Evolutionary conservation across 805 yeast genomes (phyloP).

Genomic region (Saccharomycopsis sp.): DNA sequence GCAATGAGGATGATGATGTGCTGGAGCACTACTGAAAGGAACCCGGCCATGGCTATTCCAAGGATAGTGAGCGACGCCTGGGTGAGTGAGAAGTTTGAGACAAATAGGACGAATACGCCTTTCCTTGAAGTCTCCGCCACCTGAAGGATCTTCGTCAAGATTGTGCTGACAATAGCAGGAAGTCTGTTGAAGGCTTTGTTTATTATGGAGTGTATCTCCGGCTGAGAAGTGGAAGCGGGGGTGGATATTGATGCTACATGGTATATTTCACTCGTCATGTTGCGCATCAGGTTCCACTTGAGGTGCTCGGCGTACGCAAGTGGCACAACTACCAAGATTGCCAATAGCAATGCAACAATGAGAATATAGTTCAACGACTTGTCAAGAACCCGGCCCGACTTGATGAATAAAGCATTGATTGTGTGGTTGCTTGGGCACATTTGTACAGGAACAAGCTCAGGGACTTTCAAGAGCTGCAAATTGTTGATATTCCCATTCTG

Average conservation of each 20-base stretch:
- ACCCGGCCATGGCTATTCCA: conserved; percentile 48
- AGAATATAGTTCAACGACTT: conserved; percentile 35
- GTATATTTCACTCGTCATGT: too few relatives aligned
- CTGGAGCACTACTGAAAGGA: conserved; percentile 47
- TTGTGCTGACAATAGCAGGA: too few relatives aligned
- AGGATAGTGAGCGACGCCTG: conserved; percentile 42
- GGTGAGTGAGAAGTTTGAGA: conserved; percentile 39
- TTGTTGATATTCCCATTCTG: too few relatives aligned
- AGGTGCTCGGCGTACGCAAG: conserved; percentile 37
- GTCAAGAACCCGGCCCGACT: too few relatives aligned
- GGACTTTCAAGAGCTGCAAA: conserved; percentile 40
- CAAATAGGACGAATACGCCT: conserved; percentile 31
- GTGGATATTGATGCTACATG: too few relatives aligned
- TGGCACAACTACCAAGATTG: conserved; percentile 36
- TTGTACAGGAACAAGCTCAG: conserved; percentile 23
- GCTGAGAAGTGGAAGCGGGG: too few relatives aligned
- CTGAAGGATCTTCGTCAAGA: too few relatives aligned
- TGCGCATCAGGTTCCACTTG: too few relatives aligned
- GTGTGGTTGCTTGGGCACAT: conserved; percentile 33
- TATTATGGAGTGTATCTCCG: too few relatives aligned
- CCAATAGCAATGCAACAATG: conserved; percentile 31
- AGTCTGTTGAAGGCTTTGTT: too few relatives aligned
- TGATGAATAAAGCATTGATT: too few relatives aligned
- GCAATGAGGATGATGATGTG: conserved; percentile 34
- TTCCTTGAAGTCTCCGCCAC: too few relatives aligned